Evolutionary conservation across 192 early-diverging fungal genomes (phyloP).

Genomic region (Rhizophagus prolifer): DNA sequence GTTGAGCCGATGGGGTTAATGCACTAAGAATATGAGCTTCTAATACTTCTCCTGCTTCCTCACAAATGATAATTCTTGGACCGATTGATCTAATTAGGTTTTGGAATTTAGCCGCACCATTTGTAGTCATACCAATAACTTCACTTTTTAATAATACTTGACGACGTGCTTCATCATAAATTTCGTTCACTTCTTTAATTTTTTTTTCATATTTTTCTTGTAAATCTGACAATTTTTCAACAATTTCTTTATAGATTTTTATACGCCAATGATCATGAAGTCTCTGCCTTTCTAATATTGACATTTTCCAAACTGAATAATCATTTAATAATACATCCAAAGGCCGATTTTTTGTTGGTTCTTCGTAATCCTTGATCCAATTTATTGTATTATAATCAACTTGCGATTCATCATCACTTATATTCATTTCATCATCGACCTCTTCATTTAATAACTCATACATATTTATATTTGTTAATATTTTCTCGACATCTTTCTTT

Average conservation of each 20-base stretch:
- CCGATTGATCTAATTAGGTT: constrained; percentile 29
- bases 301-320: constrained; percentile 51
- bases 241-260: constrained; percentile 30
- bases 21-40: constrained; percentile 55
- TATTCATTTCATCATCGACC: too few species aligned
- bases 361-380: background rate
- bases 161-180: constrained; percentile 38
- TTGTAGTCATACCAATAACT: constrained; percentile 62
- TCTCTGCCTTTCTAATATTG: constrained; percentile 38
- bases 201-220: background rate
- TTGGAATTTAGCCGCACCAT: constrained; percentile 55
- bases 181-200: constrained; percentile 25
- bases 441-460: too few species aligned
- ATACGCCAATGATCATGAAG: constrained; percentile 42
- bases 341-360: background rate
- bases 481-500: too few species aligned
- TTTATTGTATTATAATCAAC: background rate
- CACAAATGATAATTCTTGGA: constrained; percentile 54
- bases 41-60: constrained; percentile 60
- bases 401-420: background rate
- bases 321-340: background rate
- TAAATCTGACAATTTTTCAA: constrained; percentile 27
- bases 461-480: too few species aligned
- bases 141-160: constrained; percentile 30
- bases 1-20: constrained; percentile 46